Evolutionary conservation across 495 filamentous ascomycete genomes (phyloP), one percentile per base, ranked within the genome.

Genomic region (Xylaria scruposa): DNA sequence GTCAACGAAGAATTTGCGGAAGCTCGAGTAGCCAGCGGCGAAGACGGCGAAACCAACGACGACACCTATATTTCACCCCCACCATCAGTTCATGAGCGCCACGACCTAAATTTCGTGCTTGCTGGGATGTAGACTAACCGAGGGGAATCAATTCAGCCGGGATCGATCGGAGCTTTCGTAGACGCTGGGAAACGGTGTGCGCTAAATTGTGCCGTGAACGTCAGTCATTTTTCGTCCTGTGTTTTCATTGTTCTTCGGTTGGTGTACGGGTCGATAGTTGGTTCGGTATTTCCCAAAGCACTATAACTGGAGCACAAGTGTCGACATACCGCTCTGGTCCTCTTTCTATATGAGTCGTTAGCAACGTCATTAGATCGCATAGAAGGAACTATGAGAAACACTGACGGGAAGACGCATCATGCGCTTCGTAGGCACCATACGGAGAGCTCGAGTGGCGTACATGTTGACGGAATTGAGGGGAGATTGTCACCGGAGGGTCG

Each of bases 121-220:
- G 54, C 54, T 44, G 19, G 47, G 44, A 66, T 49, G 38, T 76
- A 62, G 69, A 86, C 90, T 81, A 91, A 97, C 95, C 94, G 74
- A 99, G 90, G 76, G 96, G 96, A 78, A 95, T 90, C 89, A 99
- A 88, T 87, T 99, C 96, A 62, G 95, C 90, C 71, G 96, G 96
- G 79, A 97, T 90, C 85, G 89, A 90, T 89, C 92, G 94, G 71
- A 98, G 84, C 73, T 87, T 88, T 77, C 96, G 91, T 72, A 99
- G 86, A 76, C 97, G 92, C 86, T 99, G 96, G 59, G 96, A 98
- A 84, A 99, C 91, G 70, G 96, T 98, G 86, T 98, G 96, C 80
- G 93, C 96, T 99, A 76, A 74, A 49, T 71, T 38, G 66, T 62
- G 6, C 60, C 59, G 17, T 26, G 24, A 54, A 56, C 33, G 61